Percentiles rank a stretch among this genome's conserved stretches.
phyloP scores from a whole-genome alignment of 2,329 filamentous ascomycete genomes.

The Xylaria sp. region DNA sequence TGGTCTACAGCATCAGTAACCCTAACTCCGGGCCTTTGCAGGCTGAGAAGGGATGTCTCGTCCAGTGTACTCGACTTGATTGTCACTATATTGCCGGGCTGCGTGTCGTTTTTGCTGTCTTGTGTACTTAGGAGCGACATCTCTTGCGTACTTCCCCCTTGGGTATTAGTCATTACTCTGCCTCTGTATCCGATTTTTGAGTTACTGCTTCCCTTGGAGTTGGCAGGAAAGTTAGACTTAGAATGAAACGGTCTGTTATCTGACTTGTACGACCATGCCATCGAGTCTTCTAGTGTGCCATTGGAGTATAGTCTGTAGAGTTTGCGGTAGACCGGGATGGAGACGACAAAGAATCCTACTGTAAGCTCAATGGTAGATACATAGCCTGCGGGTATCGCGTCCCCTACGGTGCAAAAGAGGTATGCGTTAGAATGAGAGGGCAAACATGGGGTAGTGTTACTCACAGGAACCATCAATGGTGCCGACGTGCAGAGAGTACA shows the following conservation, averaged over 20 bases:
- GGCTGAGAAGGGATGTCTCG: background rate
- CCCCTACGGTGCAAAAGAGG: background rate
- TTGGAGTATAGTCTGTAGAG: background rate
- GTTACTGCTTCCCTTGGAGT: background rate
- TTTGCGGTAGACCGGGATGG: background rate
- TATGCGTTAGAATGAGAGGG: background rate
- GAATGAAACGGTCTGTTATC: background rate
- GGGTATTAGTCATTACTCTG: background rate
- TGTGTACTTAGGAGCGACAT: background rate
- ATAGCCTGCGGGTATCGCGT: background rate
- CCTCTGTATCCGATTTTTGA: background rate
- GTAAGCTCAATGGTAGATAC: background rate
- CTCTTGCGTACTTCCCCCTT: background rate
- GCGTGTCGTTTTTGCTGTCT: background rate
- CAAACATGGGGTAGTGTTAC: background rate
- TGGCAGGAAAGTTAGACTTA: background rate
- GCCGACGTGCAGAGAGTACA: background rate
- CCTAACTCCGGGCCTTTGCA: background rate
- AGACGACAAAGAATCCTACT: background rate
- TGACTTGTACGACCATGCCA: background rate
- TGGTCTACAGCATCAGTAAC: background rate
- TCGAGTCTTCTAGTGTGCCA: background rate
- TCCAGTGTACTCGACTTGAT: background rate
- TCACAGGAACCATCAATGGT: background rate
- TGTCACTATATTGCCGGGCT: background rate